Evolutionary conservation across 1,139 yeast genomes (phyloP).

Genomic region (Yueomyces sp.): DNA sequence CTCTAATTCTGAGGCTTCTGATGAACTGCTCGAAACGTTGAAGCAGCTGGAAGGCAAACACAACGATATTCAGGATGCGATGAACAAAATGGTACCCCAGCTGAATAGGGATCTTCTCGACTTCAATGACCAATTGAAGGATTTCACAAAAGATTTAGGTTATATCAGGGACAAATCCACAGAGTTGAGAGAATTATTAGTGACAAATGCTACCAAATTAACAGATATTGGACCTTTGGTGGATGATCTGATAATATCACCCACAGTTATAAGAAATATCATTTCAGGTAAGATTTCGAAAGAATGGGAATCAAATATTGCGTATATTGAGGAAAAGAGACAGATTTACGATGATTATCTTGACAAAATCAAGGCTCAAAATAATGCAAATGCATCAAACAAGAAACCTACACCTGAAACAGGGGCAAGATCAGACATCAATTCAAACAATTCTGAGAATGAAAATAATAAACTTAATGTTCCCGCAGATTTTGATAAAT

Average conservation of each 20-base stretch:
- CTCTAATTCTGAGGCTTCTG: not conserved
- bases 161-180: conserved; percentile 45
- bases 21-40: conserved; percentile 6
- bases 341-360: conserved; percentile 33
- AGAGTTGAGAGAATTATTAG: conserved; percentile 44
- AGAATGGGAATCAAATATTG: conserved; percentile 48
- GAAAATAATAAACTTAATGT: conserved; percentile 3
- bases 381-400: not conserved
- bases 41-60: conserved; percentile 11
- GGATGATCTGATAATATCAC: conserved; percentile 63
- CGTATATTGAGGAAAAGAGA: conserved; percentile 43
- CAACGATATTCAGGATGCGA: conserved; percentile 7
- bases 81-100: conserved; percentile 16
- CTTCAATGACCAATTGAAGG: conserved; percentile 46
- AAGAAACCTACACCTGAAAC: no score
- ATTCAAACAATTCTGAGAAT: not conserved
- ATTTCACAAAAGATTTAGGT: conserved; percentile 48
- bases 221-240: conserved; percentile 59
- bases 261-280: conserved; percentile 43
- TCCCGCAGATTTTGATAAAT: conserved; percentile 20
- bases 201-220: conserved; percentile 36
- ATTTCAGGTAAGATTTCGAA: conserved; percentile 34
- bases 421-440: no score
- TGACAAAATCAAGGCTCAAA: conserved; percentile 5
- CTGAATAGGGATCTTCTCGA: conserved; percentile 17